Evolutionary conservation across 1,284 basidiomycete species (phyloP), one percentile per base, ranked within the genome.

Genomic region (Xerocomus amazonicus): DNA sequence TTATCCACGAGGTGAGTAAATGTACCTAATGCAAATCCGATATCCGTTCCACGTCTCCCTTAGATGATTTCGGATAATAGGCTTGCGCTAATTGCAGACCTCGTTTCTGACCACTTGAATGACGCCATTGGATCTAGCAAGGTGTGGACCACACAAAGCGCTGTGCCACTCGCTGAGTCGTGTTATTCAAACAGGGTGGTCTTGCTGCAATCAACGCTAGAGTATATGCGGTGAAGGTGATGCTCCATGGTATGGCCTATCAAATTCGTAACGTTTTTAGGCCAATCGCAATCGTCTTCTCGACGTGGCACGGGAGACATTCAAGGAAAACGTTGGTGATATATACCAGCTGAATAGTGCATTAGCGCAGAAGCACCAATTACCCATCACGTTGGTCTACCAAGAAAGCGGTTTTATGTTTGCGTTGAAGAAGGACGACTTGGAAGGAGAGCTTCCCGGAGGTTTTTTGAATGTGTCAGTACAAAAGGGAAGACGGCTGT

Each of bases 231-330:
- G 86, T 95, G 41, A 88, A 83, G 66, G 85, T 83, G 29, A 51
- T 32, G 48, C 14, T 28, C 34, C 12, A 16, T 8, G 13, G 42
- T 27, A 23, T 3, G 0, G 9, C 10, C 48, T 6, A 5, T 23
- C 0, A 19, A 35, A 36, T 10, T 13, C 3, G 3, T 9, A 6
- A 27, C 13, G 29, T 10, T 38, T 46, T 29, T 38, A 87, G 82
- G 86, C 89, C 1, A 87, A 89, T 53, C 80, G 77, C 57, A 90
- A 92, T 56, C 81, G 82, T 17, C 75, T 96, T 9, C 81, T 98
- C 10, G 94, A 97, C 56, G 90, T 97, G 4, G 95, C 94, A 1
- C 80, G 95, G 8, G 88, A 92, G 62, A 95, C 94, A 0, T 92
- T 88, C 71, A 90, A 87, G 59, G 94, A 97, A 65, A 95, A 95